phyloP scores from a whole-genome alignment of 2,329 filamentous ascomycete genomes.

The Elsinoe perseae region DNA sequence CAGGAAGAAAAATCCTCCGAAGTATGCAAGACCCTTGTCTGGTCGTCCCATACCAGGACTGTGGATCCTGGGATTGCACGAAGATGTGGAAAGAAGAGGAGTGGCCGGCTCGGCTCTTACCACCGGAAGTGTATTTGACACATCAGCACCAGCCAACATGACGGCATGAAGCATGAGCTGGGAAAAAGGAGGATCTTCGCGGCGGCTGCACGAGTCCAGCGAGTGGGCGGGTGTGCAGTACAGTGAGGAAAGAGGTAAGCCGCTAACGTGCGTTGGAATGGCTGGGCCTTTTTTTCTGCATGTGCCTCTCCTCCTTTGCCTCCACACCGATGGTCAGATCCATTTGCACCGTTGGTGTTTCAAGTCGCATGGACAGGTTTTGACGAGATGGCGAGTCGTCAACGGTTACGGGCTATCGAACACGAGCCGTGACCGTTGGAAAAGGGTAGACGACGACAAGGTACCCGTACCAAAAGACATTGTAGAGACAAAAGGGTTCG shows the following conservation, averaged over 20 bases:
- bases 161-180: conserved; percentile 11
- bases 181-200: neutral
- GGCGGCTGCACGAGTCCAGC: neutral
- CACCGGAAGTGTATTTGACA: conserved; percentile 8
- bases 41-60: neutral
- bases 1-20: neutral
- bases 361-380: neutral
- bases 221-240: neutral
- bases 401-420: conserved; percentile 4
- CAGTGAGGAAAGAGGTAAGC: neutral
- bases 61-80: neutral
- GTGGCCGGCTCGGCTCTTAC: conserved; percentile 5
- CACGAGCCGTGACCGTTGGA: conserved; percentile 6
- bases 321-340: neutral
- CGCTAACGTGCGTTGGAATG: conserved; percentile 5
- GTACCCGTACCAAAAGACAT: neutral
- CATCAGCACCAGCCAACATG: neutral
- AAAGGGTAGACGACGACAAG: conserved; percentile 41
- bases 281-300: neutral
- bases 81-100: neutral
- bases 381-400: neutral
- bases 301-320: neutral
- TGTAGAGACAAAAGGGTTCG: neutral
- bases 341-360: conserved; percentile 3
- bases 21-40: conserved; percentile 5